Conservation (phyloP, 345 rosid species). For the Cardamine chenopodiifolia region DNA sequence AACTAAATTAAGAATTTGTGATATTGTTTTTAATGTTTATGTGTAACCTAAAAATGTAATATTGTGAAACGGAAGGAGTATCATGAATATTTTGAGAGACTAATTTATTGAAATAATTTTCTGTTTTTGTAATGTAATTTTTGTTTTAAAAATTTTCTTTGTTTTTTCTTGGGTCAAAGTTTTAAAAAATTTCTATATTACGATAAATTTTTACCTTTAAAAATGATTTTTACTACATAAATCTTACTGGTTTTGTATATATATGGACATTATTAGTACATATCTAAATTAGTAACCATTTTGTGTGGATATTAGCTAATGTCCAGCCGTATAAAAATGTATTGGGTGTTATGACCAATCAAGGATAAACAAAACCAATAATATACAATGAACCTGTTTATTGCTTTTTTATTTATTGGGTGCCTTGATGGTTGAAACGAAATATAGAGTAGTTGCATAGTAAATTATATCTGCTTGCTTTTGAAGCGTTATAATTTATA, state of each 20-base stretch:
- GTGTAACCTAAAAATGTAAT: too few relatives aligned
- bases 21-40: too few relatives aligned
- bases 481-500: constrained; percentile 42
- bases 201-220: too few relatives aligned
- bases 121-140: not conserved
- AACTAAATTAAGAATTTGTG: too few relatives aligned
- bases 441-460: constrained; percentile 28
- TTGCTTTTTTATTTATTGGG: constrained; percentile 7
- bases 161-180: too few relatives aligned
- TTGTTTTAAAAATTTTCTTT: not conserved
- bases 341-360: constrained; percentile 8
- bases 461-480: constrained; percentile 36
- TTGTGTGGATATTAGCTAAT: constrained; percentile 25
- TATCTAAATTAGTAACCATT: not conserved
- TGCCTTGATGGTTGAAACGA: not conserved
- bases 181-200: too few relatives aligned
- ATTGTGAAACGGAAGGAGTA: too few relatives aligned
- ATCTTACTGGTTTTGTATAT: too few relatives aligned
- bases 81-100: not conserved
- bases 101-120: not conserved
- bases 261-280: not conserved
- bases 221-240: not conserved
- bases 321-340: constrained; percentile 27
- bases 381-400: not conserved
- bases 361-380: not conserved